Conservation (phyloP, 2,329 filamentous ascomycete species). For the Claviceps sp. region DNA sequence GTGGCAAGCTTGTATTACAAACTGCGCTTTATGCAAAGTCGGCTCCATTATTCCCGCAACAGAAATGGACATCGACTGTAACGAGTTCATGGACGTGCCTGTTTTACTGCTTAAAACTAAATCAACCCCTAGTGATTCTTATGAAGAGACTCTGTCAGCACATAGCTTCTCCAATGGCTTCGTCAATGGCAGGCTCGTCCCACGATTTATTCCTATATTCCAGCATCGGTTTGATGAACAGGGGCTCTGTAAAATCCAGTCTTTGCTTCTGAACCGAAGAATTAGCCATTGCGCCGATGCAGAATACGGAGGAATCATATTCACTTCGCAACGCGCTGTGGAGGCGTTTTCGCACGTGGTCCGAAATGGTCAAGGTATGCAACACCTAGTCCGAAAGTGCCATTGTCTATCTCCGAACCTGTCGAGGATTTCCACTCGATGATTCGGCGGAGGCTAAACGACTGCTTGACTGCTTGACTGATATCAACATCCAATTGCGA, state of each 20-base stretch:
- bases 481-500: not conserved
- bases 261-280: conserved; percentile 29
- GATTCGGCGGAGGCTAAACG: too few relatives aligned
- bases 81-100: conserved; percentile 19
- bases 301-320: conserved; percentile 63
- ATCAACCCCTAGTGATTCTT: conserved; percentile 57
- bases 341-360: conserved; percentile 60
- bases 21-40: not conserved
- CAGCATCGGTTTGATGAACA: conserved; percentile 53
- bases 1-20: not conserved
- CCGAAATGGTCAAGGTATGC: conserved; percentile 31
- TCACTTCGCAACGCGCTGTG: conserved; percentile 73
- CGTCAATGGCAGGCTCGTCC: conserved; percentile 36
- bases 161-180: conserved; percentile 6
- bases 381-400: not conserved
- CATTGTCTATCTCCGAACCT: not conserved
- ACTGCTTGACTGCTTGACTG: not conserved
- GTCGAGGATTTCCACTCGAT: too few relatives aligned
- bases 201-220: conserved; percentile 63
- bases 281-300: conserved; percentile 26
- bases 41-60: not conserved
- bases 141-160: conserved; percentile 46
- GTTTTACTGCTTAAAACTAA: conserved; percentile 67
- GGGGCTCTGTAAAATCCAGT: conserved; percentile 39
- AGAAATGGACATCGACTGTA: not conserved